A percentile compares a stretch with the other conserved stretches of the same genome.
Conservation (phyloP, 2,329 filamentous ascomycete genomes). For the Microdochium nivale region DNA sequence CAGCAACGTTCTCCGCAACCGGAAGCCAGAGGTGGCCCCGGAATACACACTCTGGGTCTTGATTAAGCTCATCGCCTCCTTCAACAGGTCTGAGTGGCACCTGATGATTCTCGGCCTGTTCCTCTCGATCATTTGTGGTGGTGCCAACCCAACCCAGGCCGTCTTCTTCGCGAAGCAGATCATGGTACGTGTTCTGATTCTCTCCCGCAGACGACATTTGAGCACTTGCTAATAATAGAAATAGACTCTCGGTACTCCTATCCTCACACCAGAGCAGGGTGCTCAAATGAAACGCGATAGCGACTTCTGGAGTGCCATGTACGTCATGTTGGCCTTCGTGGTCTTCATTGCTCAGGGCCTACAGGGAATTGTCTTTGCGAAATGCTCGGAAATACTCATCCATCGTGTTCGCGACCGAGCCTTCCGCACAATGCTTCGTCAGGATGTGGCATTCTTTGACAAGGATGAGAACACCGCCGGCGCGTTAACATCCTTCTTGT, state of each 20-base stretch:
- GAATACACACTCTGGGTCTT: constrained; percentile 68
- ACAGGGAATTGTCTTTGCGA: constrained; percentile 70
- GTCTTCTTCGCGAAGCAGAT: constrained; percentile 90
- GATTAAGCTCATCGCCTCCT: constrained; percentile 69
- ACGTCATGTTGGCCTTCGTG: constrained; percentile 70
- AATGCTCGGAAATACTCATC: constrained; percentile 78
- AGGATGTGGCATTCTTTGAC: constrained; percentile 91
- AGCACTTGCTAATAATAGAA: constrained; percentile 6
- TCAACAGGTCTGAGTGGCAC: constrained; percentile 66
- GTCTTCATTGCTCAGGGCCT: constrained; percentile 59
- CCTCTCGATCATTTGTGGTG: constrained; percentile 70
- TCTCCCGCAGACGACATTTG: not conserved
- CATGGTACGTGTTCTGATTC: constrained; percentile 45
- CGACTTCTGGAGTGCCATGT: constrained; percentile 86
- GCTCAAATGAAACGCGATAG: constrained; percentile 57
- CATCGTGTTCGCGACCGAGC: constrained; percentile 74
- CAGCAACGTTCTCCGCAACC: constrained; percentile 58
- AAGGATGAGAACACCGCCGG: constrained; percentile 82
- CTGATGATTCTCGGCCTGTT: constrained; percentile 66
- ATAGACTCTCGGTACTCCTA: constrained; percentile 21
- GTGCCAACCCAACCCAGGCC: constrained; percentile 66
- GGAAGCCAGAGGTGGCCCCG: constrained; percentile 35
- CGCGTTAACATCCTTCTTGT: constrained; percentile 79
- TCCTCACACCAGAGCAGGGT: constrained; percentile 38
- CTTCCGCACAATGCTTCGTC: constrained; percentile 81